phyloP scores from a whole-genome alignment of 352 stramenopile species.

The Phytophthora crassamura region DNA sequence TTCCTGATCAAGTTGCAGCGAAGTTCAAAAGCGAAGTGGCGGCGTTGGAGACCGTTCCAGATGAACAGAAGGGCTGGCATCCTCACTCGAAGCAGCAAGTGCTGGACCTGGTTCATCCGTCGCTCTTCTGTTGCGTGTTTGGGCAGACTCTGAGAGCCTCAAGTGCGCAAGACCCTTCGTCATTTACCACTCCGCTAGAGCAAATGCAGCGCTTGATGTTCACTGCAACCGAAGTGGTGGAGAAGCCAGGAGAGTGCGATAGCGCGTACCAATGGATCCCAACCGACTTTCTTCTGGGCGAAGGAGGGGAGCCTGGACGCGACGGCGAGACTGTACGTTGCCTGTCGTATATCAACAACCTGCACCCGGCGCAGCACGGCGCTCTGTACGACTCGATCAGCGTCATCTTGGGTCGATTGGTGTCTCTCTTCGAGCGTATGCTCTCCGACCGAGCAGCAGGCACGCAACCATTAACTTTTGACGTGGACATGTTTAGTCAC shows the following conservation, averaged over 20 bases:
- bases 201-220: constrained; percentile 48
- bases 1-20: constrained; percentile 29
- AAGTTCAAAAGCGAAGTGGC: constrained; percentile 40
- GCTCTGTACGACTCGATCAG: constrained; percentile 44
- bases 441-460: constrained; percentile 12
- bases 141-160: constrained; percentile 31
- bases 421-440: constrained; percentile 48
- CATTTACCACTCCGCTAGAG: constrained; percentile 13
- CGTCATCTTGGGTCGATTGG: constrained; percentile 40
- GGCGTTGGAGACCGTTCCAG: constrained; percentile 43
- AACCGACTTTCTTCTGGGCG: constrained; percentile 35
- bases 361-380: constrained; percentile 38
- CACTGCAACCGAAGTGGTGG: constrained; percentile 7
- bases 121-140: constrained; percentile 64
- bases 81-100: constrained; percentile 55
- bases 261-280: constrained; percentile 54
- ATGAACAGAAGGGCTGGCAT: constrained; percentile 65
- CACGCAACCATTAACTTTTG: not conserved
- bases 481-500: constrained; percentile 19
- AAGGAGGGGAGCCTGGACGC: constrained; percentile 4
- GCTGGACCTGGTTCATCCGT: constrained; percentile 67
- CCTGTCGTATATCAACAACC: constrained; percentile 64
- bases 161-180: not conserved
- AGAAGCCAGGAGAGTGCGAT: constrained; percentile 14
- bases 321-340: constrained; percentile 18